Percentiles rank a stretch among this genome's conserved stretches.
Conservation (phyloP, 2,329 filamentous ascomycete genomes). For the Hirsutella thompsonii region DNA sequence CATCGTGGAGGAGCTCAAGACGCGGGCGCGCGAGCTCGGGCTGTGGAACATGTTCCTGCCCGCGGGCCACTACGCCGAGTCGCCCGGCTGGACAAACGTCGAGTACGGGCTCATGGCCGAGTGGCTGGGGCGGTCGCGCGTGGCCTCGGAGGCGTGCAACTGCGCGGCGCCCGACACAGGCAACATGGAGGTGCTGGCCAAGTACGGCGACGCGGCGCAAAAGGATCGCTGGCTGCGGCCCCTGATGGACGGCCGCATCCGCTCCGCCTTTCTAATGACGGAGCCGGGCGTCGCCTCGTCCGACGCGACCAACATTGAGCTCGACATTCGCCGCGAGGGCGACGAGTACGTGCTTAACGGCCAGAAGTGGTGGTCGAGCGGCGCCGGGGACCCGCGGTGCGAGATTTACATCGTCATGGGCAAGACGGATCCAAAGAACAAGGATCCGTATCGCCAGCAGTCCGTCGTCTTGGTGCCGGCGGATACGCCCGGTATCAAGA, state of each 20-base stretch:
- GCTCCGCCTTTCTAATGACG: conserved; percentile 88
- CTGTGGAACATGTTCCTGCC: conserved; percentile 99
- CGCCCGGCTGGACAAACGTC: conserved; percentile 85
- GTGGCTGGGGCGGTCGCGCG: conserved; percentile 74
- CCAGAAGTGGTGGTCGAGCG: conserved; percentile 98
- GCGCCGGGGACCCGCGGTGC: conserved; percentile 86
- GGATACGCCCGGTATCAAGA: conserved; percentile 70
- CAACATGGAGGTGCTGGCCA: conserved; percentile 91
- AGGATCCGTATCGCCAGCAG: conserved; percentile 76
- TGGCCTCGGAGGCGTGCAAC: conserved; percentile 79
- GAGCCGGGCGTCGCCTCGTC: conserved; percentile 80
- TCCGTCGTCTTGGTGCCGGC: conserved; percentile 85
- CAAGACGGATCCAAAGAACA: conserved; percentile 68
- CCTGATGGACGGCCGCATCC: conserved; percentile 71
- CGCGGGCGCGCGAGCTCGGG: conserved; percentile 66
- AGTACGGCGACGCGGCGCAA: conserved; percentile 77
- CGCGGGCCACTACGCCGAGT: conserved; percentile 89
- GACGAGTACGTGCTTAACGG: conserved; percentile 88
- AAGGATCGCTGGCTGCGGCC: conserved; percentile 76
- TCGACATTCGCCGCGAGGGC: conserved; percentile 71
- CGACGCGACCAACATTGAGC: conserved; percentile 85
- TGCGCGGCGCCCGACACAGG: conserved; percentile 86
- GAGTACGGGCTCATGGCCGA: conserved; percentile 98
- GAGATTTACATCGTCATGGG: conserved; percentile 94
- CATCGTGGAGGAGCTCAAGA: conserved; percentile 82